These are phyloP conservation scores for Bipolaris cookei DNA, from an alignment of 2,329 filamentous ascomycete species.

Conservation along the genomic window DNA sequence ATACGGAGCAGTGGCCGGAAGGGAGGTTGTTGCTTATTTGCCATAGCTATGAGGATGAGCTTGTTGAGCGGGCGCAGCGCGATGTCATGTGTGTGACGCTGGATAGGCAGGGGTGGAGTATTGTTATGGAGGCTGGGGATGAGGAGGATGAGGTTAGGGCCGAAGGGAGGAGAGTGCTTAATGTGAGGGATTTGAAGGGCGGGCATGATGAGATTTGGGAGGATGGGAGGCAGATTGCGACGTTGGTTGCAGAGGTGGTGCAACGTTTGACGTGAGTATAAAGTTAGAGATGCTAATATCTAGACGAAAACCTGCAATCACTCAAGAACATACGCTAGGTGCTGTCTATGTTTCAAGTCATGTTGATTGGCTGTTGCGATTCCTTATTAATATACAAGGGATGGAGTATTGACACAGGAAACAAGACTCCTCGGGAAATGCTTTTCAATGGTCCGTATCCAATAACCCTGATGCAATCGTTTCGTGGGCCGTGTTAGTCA, in stretches of 20 bases:
- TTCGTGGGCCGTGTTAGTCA: constrained; percentile 34
- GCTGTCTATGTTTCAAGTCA: not conserved
- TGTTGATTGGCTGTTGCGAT: constrained; percentile 7
- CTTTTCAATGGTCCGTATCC: constrained; percentile 25
- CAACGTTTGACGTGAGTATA: constrained; percentile 17
- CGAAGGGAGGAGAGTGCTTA: constrained; percentile 40
- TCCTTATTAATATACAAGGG: constrained; percentile 21
- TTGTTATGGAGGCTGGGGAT: constrained; percentile 35
- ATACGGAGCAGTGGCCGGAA: constrained; percentile 47
- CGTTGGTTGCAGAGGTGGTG: constrained; percentile 43
- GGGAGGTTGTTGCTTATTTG: constrained; percentile 52
- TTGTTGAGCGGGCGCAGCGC: constrained; percentile 63
- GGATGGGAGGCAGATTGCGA: constrained; percentile 63
- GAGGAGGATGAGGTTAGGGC: constrained; percentile 36
- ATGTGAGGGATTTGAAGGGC: constrained; percentile 59
- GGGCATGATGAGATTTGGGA: constrained; percentile 70
- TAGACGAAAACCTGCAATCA: no score
- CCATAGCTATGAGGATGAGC: constrained; percentile 56
- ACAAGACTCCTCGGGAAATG: constrained; percentile 19
- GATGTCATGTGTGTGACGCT: constrained; percentile 62
- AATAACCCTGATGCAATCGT: constrained; percentile 29
- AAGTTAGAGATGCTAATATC: no score
- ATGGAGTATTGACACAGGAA: constrained; percentile 19
- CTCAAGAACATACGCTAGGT: no score
- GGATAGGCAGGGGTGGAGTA: constrained; percentile 50